Evolutionary conservation across 176 grass and related monocot species (phyloP).

Genomic region (Bothriochloa decipiens): DNA sequence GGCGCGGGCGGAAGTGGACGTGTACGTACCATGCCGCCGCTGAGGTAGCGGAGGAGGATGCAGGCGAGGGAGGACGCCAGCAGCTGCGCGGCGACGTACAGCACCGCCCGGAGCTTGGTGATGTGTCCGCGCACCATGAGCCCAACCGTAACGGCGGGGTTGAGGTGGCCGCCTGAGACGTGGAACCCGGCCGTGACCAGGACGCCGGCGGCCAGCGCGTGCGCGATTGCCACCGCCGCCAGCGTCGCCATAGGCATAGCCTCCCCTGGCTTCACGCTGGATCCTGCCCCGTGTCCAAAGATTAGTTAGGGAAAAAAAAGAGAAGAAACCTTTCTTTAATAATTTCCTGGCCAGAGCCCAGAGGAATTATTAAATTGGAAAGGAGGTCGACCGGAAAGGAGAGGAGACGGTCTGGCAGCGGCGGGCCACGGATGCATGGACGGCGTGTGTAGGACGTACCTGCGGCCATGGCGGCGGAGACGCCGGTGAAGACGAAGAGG

Average conservation of each 20-base stretch:
- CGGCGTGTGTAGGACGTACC: constrained; percentile 31
- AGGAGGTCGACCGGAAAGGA: not conserved
- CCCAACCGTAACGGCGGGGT: constrained; percentile 89
- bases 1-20: not conserved
- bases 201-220: constrained; percentile 56
- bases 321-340: too few relatives aligned
- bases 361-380: not conserved
- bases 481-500: constrained; percentile 90
- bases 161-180: constrained; percentile 78
- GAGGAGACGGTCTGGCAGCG: not conserved
- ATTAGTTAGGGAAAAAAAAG: not conserved
- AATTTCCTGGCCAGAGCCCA: too few relatives aligned
- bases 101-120: constrained; percentile 52
- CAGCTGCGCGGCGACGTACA: constrained; percentile 85
- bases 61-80: constrained; percentile 65
- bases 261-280: constrained; percentile 21
- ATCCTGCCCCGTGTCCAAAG: not conserved
- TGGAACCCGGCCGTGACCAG: constrained; percentile 59
- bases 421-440: too few relatives aligned
- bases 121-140: constrained; percentile 82
- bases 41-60: constrained; percentile 60
- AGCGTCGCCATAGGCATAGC: constrained; percentile 47
- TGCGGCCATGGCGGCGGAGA: constrained; percentile 74
- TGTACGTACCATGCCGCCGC: constrained; percentile 52
- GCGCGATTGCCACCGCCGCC: constrained; percentile 49